A percentile compares a stretch with the other conserved stretches of the same genome.
Conservation (phyloP, 768 basidiomycete species). For the Boletus subparvulus region DNA sequence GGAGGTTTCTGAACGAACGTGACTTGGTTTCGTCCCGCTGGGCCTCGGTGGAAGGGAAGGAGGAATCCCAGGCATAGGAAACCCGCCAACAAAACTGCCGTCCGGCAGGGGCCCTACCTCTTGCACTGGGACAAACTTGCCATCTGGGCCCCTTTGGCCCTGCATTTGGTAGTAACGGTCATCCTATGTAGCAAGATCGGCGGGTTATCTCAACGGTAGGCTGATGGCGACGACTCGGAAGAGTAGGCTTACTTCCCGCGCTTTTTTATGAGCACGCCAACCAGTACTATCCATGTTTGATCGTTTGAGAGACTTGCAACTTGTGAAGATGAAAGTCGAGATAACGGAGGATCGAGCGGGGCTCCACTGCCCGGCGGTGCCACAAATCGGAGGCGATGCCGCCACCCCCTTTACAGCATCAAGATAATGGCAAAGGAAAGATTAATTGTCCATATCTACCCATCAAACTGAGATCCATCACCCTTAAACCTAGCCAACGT, state of each 20-base stretch:
- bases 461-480: neutral
- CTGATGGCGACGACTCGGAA: neutral
- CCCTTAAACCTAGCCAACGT: conserved; percentile 48
- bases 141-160: conserved; percentile 46
- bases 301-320: neutral
- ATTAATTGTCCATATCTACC: neutral
- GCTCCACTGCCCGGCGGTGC: no score
- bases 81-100: conserved; percentile 54
- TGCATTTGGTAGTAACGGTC: conserved; percentile 23
- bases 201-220: neutral
- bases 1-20: conserved; percentile 18
- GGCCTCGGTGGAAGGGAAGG: conserved; percentile 46
- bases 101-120: conserved; percentile 63
- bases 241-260: conserved; percentile 45
- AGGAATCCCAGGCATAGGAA: conserved; percentile 38
- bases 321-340: neutral
- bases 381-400: neutral
- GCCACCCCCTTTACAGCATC: neutral
- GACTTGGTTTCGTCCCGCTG: conserved; percentile 27
- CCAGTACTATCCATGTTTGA: conserved; percentile 69
- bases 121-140: conserved; percentile 53
- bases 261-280: conserved; percentile 70
- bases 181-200: conserved; percentile 31
- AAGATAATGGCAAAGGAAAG: no score
- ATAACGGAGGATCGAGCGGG: neutral